These are phyloP conservation scores for Orobanche coerulescens DNA, from an alignment of 257 asterid species.

Conservation along the genomic window DNA sequence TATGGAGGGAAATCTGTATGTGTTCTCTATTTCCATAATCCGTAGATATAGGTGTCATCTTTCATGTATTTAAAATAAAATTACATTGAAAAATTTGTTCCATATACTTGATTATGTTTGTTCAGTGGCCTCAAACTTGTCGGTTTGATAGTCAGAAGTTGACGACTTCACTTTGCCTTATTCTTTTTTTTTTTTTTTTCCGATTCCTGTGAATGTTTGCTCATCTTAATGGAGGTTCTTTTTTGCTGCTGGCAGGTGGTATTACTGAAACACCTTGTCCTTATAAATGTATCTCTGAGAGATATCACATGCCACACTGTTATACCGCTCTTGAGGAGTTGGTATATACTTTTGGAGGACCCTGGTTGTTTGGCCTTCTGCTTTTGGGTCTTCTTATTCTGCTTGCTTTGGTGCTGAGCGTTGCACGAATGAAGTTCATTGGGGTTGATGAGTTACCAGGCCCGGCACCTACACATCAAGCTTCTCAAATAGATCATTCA, in stretches of 20 bases:
- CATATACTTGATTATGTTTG: conserved; percentile 13
- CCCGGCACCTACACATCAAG: conserved; percentile 87
- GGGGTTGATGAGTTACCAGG: conserved; percentile 93
- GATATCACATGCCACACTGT: conserved; percentile 96
- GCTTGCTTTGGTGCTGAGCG: conserved; percentile 92
- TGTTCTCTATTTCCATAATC: neutral
- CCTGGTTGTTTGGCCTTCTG: conserved; percentile 93
- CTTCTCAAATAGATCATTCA: conserved; percentile 95
- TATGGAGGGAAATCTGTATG: conserved; percentile 14
- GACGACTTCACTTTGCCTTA: conserved; percentile 7
- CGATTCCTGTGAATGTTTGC: conserved; percentile 4
- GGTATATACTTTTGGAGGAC: conserved; percentile 97
- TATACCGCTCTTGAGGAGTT: conserved; percentile 96
- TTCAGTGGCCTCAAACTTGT: neutral
- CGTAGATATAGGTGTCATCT: conserved; percentile 10
- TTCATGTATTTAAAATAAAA: neutral
- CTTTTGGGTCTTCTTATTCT: conserved; percentile 80
- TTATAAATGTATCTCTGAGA: conserved; percentile 74
- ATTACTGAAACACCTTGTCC: conserved; percentile 91
- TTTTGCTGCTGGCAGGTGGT: conserved; percentile 61
- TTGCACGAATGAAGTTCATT: conserved; percentile 92
- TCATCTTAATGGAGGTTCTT: conserved; percentile 15
- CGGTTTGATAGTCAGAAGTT: conserved; percentile 5
- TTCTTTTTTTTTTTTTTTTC: conserved; percentile 6
- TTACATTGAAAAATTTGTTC: neutral